phyloP scores from a whole-genome alignment of 768 basidiomycete genomes.

The Hortiboletus flavorubellus region DNA sequence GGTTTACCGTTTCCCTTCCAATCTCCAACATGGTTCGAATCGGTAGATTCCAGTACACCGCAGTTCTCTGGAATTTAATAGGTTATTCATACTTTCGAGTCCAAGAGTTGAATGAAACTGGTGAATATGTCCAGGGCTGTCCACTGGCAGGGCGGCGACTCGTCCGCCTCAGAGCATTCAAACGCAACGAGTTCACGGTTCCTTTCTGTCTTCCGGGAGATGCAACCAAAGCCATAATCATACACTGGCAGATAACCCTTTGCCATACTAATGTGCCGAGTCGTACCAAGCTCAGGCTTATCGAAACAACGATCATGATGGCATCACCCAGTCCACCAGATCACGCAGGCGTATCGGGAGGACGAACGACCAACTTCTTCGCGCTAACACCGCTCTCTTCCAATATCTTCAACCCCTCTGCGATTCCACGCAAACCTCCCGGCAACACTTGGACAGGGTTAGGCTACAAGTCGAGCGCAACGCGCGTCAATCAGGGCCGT shows the following conservation, averaged over 20 bases:
- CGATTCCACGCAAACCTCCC: constrained; percentile 34
- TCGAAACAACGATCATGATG: neutral
- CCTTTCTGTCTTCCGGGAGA: neutral
- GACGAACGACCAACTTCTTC: constrained; percentile 36
- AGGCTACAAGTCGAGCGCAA: constrained; percentile 21
- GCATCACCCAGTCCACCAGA: neutral
- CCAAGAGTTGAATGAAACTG: too few species aligned
- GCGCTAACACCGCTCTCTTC: constrained; percentile 33
- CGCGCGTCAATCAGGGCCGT: neutral
- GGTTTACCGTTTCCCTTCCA: too few species aligned
- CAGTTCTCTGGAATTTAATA: too few species aligned
- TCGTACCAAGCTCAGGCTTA: neutral
- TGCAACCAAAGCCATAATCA: neutral
- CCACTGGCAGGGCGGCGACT: too few species aligned
- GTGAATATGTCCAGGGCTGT: too few species aligned
- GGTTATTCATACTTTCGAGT: too few species aligned
- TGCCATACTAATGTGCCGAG: neutral
- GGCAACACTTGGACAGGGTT: constrained; percentile 37
- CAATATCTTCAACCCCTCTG: constrained; percentile 30
- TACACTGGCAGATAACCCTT: neutral
- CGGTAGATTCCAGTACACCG: too few species aligned
- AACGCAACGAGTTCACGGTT: neutral
- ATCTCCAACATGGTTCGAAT: too few species aligned
- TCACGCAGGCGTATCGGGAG: constrained; percentile 9
- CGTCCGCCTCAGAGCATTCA: too few species aligned